phyloP scores from a whole-genome alignment of 2,329 filamentous ascomycete genomes.

The Ophiobolus disseminans region DNA sequence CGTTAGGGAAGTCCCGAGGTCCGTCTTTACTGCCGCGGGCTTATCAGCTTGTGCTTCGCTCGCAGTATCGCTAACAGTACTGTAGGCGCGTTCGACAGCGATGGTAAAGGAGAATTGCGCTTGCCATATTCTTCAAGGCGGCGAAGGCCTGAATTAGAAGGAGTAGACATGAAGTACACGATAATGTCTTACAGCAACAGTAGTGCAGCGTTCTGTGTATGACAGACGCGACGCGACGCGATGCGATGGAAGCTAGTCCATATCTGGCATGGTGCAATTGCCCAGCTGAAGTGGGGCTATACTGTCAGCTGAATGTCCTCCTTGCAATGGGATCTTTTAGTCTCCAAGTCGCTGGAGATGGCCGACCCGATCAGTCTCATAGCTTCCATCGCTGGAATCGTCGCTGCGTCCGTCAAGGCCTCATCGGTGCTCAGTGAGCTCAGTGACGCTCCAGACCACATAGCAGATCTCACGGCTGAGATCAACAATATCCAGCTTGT shows the following conservation, averaged over 20 bases:
- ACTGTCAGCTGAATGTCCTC: not conserved
- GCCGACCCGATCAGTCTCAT: not conserved
- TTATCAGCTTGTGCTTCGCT: not conserved
- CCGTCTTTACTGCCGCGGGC: not conserved
- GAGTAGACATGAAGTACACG: conserved; percentile 5
- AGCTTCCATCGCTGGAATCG: not conserved
- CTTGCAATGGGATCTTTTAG: not conserved
- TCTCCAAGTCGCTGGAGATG: not conserved
- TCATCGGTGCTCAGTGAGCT: not conserved
- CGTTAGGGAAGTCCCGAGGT: not conserved
- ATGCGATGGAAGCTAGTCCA: too few species aligned
- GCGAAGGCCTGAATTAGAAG: conserved; percentile 5
- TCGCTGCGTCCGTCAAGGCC: not conserved
- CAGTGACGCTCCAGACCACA: not conserved
- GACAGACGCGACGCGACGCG: too few species aligned
- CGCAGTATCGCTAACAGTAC: not conserved
- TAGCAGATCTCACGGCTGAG: not conserved
- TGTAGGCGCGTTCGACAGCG: conserved; percentile 1
- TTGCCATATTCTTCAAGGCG: conserved; percentile 5
- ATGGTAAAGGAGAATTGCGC: conserved; percentile 2
- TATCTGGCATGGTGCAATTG: too few species aligned
- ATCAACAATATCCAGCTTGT: not conserved
- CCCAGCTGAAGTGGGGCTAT: not conserved
- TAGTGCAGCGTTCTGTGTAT: too few species aligned
- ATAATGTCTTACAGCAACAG: too few species aligned